These are phyloP conservation scores for Exidia glandulosa DNA, from an alignment of 768 basidiomycete species.

Conservation along the genomic window DNA sequence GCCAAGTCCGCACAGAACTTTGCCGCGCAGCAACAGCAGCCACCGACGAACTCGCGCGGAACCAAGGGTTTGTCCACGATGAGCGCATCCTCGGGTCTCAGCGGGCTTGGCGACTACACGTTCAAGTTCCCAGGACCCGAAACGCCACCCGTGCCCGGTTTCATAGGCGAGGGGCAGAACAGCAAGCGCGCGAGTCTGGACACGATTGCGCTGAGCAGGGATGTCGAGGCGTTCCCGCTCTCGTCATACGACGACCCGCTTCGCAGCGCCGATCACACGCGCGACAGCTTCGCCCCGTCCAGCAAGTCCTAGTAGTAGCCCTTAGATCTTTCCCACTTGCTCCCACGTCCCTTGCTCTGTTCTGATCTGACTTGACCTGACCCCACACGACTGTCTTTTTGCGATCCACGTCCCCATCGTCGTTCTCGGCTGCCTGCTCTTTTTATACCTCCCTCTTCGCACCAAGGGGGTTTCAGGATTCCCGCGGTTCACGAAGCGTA, in stretches of 20 bases:
- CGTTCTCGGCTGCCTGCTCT: too few relatives aligned
- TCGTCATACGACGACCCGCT: conserved; percentile 43
- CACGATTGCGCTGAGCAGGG: conserved; percentile 72
- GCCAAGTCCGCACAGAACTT: conserved; percentile 2
- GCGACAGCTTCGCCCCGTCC: not conserved
- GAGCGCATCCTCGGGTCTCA: conserved; percentile 55
- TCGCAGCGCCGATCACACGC: not conserved
- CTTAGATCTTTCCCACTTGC: not conserved
- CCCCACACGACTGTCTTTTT: conserved; percentile 4
- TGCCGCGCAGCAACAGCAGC: conserved; percentile 4
- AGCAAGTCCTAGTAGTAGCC: not conserved
- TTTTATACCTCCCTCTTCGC: too few relatives aligned
- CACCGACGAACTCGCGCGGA: not conserved
- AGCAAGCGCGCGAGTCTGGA: conserved; percentile 63
- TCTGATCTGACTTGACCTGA: conserved; percentile 2
- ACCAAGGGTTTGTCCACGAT: conserved; percentile 4
- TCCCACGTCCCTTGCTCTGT: not conserved
- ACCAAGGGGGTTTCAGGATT: too few relatives aligned
- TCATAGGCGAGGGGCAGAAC: not conserved
- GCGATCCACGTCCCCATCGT: conserved; percentile 6
- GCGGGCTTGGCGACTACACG: not conserved
- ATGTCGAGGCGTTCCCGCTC: conserved; percentile 74
- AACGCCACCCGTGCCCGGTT: not conserved
- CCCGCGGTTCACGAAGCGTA: too few relatives aligned
- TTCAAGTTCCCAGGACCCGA: not conserved